A percentile compares a stretch with the other conserved stretches of the same genome.
These are phyloP conservation scores for Pythium rishiriense DNA, from an alignment of 352 stramenopile genomes.

Conservation along the genomic window DNA sequence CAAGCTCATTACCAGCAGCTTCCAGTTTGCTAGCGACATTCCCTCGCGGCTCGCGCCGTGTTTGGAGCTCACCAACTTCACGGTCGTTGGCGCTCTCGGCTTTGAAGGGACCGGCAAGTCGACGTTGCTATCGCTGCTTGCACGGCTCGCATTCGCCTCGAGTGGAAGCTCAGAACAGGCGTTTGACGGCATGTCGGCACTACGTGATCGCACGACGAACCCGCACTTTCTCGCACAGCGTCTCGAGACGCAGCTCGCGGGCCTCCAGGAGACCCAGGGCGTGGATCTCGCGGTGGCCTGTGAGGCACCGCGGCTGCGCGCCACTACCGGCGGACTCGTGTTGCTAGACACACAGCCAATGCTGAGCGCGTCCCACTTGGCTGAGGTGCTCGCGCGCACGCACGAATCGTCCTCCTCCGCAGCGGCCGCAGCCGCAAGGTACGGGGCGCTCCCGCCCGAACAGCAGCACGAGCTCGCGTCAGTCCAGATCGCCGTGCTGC, in stretches of 20 bases:
- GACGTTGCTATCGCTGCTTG: slow-evolving; percentile 61
- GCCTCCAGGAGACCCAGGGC: slow-evolving; percentile 48
- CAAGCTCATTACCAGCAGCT: slow-evolving; percentile 59
- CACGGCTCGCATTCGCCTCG: slow-evolving; percentile 5
- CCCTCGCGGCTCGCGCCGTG: slow-evolving; percentile 49
- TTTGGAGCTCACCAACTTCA: slow-evolving; percentile 69
- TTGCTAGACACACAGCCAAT: slow-evolving; percentile 72
- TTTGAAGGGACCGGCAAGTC: slow-evolving; percentile 77
- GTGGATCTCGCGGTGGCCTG: slow-evolving; percentile 55
- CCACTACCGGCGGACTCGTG: slow-evolving; percentile 41
- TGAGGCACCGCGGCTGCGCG: slow-evolving; percentile 30
- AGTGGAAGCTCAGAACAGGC: background rate
- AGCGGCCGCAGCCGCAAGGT: slow-evolving; percentile 28
- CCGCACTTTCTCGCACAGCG: slow-evolving; percentile 41
- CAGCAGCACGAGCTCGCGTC: slow-evolving; percentile 67
- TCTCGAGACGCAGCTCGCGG: slow-evolving; percentile 37
- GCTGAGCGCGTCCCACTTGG: slow-evolving; percentile 59
- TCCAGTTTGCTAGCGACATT: slow-evolving; percentile 65
- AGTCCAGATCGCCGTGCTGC: slow-evolving; percentile 61
- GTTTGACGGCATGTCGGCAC: slow-evolving; percentile 8
- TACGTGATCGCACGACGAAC: slow-evolving; percentile 3
- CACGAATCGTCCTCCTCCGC: slow-evolving; percentile 36
- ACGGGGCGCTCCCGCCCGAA: slow-evolving; percentile 53
- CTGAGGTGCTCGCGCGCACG: slow-evolving; percentile 42
- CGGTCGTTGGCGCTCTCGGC: slow-evolving; percentile 63